These are phyloP conservation scores for Suillus weaverae DNA, from an alignment of 768 basidiomycete genomes.

Conservation along the genomic window DNA sequence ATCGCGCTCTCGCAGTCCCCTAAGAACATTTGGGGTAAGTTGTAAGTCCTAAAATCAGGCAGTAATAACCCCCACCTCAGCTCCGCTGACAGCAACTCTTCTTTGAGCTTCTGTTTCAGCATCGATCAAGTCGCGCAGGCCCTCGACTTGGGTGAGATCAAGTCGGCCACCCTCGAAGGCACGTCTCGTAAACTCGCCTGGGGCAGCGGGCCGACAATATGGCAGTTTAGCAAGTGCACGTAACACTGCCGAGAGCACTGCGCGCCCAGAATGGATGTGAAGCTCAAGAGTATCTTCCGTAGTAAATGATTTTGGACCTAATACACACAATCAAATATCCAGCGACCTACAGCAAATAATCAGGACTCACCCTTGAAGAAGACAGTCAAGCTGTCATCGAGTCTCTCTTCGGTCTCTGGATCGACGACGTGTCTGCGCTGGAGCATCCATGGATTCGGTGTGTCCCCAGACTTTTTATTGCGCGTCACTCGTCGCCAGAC, in stretches of 20 bases:
- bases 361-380: slow-evolving; percentile 68
- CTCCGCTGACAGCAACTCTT: slow-evolving; percentile 66
- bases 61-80: slow-evolving; percentile 50
- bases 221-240: slow-evolving; percentile 59
- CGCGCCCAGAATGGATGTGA: slow-evolving; percentile 85
- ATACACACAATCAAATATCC: slow-evolving; percentile 3
- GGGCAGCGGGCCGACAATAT: slow-evolving; percentile 73
- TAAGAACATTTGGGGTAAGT: slow-evolving; percentile 28
- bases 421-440: slow-evolving; percentile 69
- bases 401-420: slow-evolving; percentile 54
- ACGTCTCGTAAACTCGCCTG: slow-evolving; percentile 87
- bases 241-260: slow-evolving; percentile 73
- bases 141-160: slow-evolving; percentile 89
- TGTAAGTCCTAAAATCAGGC: neutral
- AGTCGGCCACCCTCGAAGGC: slow-evolving; percentile 80
- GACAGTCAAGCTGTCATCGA: slow-evolving; percentile 82
- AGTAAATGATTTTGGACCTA: slow-evolving; percentile 82
- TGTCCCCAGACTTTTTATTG: slow-evolving; percentile 10
- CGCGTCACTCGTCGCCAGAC: slow-evolving; percentile 67
- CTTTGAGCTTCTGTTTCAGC: slow-evolving; percentile 87
- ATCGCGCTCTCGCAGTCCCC: slow-evolving; percentile 62
- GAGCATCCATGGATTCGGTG: slow-evolving; percentile 65
- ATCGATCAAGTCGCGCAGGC: slow-evolving; percentile 81
- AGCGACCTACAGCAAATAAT: neutral
- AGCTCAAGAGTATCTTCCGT: slow-evolving; percentile 81